Evolutionary conservation across 768 basidiomycete species (phyloP).

Genomic region (Suillus sp.): DNA sequence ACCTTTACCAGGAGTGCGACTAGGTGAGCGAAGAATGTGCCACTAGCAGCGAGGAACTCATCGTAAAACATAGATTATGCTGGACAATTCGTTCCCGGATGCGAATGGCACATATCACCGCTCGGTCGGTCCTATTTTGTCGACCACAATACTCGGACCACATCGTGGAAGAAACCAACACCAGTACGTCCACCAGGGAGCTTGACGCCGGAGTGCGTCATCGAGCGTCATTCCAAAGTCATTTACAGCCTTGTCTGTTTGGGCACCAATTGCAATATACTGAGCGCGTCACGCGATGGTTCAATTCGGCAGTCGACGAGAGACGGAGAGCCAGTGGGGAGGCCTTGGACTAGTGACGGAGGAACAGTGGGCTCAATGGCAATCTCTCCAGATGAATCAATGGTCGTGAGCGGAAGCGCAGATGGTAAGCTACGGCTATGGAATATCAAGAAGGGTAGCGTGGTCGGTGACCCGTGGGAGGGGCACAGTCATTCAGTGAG

Average conservation of each 20-base stretch:
- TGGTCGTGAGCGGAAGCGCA: not conserved
- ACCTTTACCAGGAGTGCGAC: too few species aligned
- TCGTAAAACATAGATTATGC: too few species aligned
- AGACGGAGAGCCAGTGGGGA: not conserved
- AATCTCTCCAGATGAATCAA: not conserved
- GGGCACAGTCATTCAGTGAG: conserved; percentile 2
- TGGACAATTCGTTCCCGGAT: too few species aligned
- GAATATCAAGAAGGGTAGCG: not conserved
- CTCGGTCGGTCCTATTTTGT: too few species aligned
- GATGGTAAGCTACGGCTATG: not conserved
- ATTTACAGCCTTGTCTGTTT: not conserved
- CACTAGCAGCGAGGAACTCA: too few species aligned
- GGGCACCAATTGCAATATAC: not conserved
- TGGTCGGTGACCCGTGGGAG: not conserved
- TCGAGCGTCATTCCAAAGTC: not conserved
- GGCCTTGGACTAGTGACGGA: not conserved
- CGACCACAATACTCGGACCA: too few species aligned
- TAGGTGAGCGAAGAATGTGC: too few species aligned
- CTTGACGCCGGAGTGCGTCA: not conserved
- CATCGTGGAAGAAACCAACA: not conserved
- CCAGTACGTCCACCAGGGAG: not conserved
- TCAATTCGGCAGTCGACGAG: not conserved
- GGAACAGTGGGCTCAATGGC: not conserved
- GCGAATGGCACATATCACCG: too few species aligned
- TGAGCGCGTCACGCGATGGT: not conserved